Base-by-base conservation (phyloP, 2,329 filamentous ascomycete species). In the Fusarium tricinctum region DNA sequence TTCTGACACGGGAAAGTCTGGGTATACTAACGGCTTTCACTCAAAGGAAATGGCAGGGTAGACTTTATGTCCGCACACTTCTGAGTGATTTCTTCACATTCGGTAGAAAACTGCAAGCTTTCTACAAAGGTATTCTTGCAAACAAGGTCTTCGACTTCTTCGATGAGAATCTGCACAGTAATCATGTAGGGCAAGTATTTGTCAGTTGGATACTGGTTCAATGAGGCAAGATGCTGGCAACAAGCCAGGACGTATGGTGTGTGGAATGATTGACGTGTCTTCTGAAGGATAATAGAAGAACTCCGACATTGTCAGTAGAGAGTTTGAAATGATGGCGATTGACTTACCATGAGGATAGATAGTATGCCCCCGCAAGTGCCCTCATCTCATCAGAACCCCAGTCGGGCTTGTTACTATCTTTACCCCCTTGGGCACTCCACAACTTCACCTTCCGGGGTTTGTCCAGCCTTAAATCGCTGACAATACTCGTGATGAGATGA, bases 381-480 rank as follows among this genome's bases (percentile, higher is more conserved):
- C 76, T 59, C 55, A 70, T 69, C n/a, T 78, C 76, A 12, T 76
- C 70, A 3, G 64, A 30, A 3, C 65, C 58, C 73, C 74, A 76
- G 7, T 76, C 75, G 1, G 66, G 58, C 28, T 63, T 62, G 20
- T 61, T 47, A 39, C 15, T 58, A 20, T 72, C 62, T 17, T 66
- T 70, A 1, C 59, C 66, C 0, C 57, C 62, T 28, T 74, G 71
- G 2, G 77, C 63, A 9, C 52, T 68, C 76, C 76, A 78, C 0
- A 75, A 20, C 10, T 68, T 63, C 1, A 63, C 64, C 6, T 66
- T 76, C 4, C 68, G 65, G 1, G 75, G 74, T 6, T 61, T 68
- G 8, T 78, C 76, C 0, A 78, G 58, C 0, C 76, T 63, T 38
- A 78, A 7, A 32, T 78, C 76, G n/a, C 69, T 71, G 2, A 78